Evolutionary conservation across 768 basidiomycete species (phyloP).

Genomic region (Fistulinella prunicolor): DNA sequence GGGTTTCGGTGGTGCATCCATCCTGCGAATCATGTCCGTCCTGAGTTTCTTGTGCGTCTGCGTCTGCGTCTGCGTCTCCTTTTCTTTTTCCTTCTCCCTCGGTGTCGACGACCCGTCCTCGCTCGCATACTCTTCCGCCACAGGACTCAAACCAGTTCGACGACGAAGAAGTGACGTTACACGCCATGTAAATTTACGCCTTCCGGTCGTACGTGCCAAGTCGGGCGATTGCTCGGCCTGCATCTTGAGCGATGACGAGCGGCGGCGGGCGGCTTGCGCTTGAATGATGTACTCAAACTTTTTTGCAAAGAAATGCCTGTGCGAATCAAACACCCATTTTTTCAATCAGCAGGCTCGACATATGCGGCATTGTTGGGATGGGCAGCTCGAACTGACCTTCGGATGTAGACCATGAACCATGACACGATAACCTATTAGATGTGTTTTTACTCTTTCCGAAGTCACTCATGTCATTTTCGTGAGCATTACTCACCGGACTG

Average conservation of each 20-base stretch:
- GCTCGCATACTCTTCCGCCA: slow-evolving; percentile 19
- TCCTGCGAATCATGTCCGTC: slow-evolving; percentile 75
- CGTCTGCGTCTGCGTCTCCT: no score
- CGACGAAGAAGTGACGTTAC: slow-evolving; percentile 34
- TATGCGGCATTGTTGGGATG: not conserved
- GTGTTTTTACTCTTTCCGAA: not conserved
- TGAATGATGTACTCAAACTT: slow-evolving; percentile 62
- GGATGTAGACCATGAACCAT: slow-evolving; percentile 78
- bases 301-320: slow-evolving; percentile 66
- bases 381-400: slow-evolving; percentile 46
- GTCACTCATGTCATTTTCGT: no score
- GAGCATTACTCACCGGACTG: slow-evolving; percentile 55
- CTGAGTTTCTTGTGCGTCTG: slow-evolving; percentile 37
- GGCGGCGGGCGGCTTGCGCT: slow-evolving; percentile 36
- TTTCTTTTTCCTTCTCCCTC: no score
- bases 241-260: slow-evolving; percentile 17
- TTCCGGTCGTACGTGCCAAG: slow-evolving; percentile 16
- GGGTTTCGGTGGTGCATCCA: slow-evolving; percentile 64
- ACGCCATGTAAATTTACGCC: slow-evolving; percentile 25
- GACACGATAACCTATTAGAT: slow-evolving; percentile 64
- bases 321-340: no score
- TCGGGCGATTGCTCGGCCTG: slow-evolving; percentile 21
- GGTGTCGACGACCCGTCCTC: slow-evolving; percentile 16
- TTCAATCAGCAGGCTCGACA: not conserved
- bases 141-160: slow-evolving; percentile 25